Base-by-base conservation (phyloP, 2,329 filamentous ascomycete species). In the Diaporthe sp. region DNA sequence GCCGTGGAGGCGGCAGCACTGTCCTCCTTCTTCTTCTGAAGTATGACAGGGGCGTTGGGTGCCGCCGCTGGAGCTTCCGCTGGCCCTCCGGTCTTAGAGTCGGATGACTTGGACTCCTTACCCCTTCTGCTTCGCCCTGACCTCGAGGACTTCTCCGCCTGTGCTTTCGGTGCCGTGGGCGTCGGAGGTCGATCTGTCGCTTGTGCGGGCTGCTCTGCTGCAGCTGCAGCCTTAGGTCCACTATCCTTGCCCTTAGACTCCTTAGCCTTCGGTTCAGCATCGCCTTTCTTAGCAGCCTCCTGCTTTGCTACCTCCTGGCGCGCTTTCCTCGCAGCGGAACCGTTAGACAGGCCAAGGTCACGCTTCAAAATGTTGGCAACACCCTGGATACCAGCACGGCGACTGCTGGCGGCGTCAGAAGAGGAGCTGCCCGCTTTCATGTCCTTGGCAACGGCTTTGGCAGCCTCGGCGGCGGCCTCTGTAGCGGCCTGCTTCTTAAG, bases 341-440 rank as follows among this genome's bases (percentile, higher is more conserved):
- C 90, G 15, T 90, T 89, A 74, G 89, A 92, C 1, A 93, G 86
- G 27, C 91, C 91, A 25, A 93, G 85, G 76, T 94, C 92, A 44
- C 92, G 88, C 80, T 93, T 91, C 25, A 94, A 79, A 70, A 93
- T 90, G 22, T 91, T 88, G 15, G 91, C 91, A 15, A 92, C 91
- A 12, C 90, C 89, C 39, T 90, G 87, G 70, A 92, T 92, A n/a
- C 88, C 89, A 8, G 88, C 88, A 55, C 89, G 86, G 37, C 90
- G 88, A 73, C 86, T 90, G 82, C 91, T 92, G 2, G 87, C 84
- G 1, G 80, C 81, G 4, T 86, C 84, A 15, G 82, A 77, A 71
- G 84, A 69, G 50, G 74, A 70, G 55, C 35, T 70, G 22, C 59
- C 66, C 19, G 70, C 80, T 75, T 80, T 78, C 53, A 82, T 80